A percentile compares a stretch with the other conserved stretches of the same genome.
These are phyloP conservation scores for Xylaria acuta DNA, from an alignment of 495 filamentous ascomycete genomes.

Conservation along the genomic window DNA sequence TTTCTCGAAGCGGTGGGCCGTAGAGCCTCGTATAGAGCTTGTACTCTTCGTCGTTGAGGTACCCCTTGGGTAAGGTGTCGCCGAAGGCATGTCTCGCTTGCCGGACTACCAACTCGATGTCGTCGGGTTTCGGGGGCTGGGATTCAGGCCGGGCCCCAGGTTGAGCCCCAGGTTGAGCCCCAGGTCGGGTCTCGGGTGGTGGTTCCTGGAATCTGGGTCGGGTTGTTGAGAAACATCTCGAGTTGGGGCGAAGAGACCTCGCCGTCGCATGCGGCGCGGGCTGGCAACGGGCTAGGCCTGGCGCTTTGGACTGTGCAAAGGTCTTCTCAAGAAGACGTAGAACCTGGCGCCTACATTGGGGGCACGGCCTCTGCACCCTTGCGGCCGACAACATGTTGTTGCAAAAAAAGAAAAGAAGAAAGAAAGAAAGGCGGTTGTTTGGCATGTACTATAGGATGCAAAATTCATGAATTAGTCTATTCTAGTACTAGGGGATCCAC, in stretches of 20 bases:
- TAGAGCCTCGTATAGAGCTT: slow-evolving; percentile 81
- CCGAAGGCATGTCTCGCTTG: slow-evolving; percentile 76
- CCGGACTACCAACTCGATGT: slow-evolving; percentile 69
- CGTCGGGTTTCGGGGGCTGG: slow-evolving; percentile 29
- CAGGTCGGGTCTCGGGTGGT: neutral
- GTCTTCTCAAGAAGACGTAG: slow-evolving; percentile 52
- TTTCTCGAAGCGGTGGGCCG: slow-evolving; percentile 68
- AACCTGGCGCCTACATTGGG: slow-evolving; percentile 56
- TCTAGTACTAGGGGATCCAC: too few species aligned
- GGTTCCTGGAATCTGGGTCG: slow-evolving; percentile 35
- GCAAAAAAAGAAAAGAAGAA: too few species aligned
- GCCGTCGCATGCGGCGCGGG: slow-evolving; percentile 20
- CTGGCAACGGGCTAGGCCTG: slow-evolving; percentile 24
- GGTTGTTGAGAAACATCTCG: slow-evolving; percentile 50
- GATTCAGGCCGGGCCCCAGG: slow-evolving; percentile 14
- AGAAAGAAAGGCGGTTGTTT: neutral
- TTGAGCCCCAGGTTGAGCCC: too few species aligned
- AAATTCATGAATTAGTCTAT: neutral
- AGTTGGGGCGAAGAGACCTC: slow-evolving; percentile 30
- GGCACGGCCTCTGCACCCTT: slow-evolving; percentile 53
- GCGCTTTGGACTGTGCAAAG: slow-evolving; percentile 34
- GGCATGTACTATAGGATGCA: neutral
- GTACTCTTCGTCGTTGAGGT: slow-evolving; percentile 73
- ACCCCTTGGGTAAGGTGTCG: slow-evolving; percentile 75
- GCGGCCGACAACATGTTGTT: slow-evolving; percentile 54